phyloP scores from a whole-genome alignment of 2,329 filamentous ascomycete species.

The Aphanocladium album region DNA sequence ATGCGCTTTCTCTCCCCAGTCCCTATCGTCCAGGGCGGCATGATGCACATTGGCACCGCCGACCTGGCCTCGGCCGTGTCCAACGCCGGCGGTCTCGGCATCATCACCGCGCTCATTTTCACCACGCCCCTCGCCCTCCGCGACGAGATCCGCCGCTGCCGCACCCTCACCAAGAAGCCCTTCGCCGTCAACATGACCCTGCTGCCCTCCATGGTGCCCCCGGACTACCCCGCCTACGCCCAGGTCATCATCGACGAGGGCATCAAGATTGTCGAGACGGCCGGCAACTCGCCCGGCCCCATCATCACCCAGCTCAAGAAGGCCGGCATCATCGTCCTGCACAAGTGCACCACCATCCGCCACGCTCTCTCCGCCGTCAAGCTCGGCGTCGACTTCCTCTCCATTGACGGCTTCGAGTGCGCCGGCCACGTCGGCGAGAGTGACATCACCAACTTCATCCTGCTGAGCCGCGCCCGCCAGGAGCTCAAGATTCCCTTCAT shows the following conservation, averaged over 20 bases:
- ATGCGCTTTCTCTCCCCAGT: conserved; percentile 40
- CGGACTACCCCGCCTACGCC: conserved; percentile 88
- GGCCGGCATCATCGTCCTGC: conserved; percentile 72
- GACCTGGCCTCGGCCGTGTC: conserved; percentile 71
- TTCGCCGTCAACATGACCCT: conserved; percentile 96
- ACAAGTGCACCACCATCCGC: conserved; percentile 96
- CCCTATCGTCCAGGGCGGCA: conserved; percentile 78
- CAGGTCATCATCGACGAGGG: conserved; percentile 92
- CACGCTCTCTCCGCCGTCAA: conserved; percentile 90
- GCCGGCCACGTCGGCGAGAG: conserved; percentile 83
- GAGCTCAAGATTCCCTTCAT: conserved; percentile 84
- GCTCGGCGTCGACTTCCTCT: conserved; percentile 92
- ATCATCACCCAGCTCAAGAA: conserved; percentile 86
- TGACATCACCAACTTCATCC: conserved; percentile 85
- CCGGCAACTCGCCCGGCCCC: conserved; percentile 81
- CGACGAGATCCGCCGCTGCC: conserved; percentile 86
- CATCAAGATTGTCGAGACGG: conserved; percentile 85
- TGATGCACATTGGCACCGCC: conserved; percentile 82
- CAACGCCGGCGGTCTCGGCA: conserved; percentile 77
- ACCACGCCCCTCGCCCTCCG: conserved; percentile 86
- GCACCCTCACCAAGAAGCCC: conserved; percentile 68
- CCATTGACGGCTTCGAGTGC: conserved; percentile 97
- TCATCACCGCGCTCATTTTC: conserved; percentile 87
- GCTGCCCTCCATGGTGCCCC: conserved; percentile 81
- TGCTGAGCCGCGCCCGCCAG: conserved; percentile 81